Conservation (phyloP, 2,329 filamentous ascomycete species). For the Colletotrichum plurivorum region DNA sequence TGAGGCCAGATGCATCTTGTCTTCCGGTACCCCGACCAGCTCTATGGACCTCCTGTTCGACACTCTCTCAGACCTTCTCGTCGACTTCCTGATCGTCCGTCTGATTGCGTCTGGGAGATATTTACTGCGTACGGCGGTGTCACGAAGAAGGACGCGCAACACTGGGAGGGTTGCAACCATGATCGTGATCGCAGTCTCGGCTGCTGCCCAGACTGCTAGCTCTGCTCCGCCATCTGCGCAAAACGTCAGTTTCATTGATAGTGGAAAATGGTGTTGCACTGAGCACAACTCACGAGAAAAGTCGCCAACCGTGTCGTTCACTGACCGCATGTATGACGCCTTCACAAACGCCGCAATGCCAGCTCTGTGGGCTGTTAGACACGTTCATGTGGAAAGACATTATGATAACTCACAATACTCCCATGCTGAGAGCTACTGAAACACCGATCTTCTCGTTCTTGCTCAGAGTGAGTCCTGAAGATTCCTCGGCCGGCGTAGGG, state of each 20-base stretch:
- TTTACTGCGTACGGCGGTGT: constrained; percentile 23
- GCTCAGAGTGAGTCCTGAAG: constrained; percentile 33
- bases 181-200: constrained; percentile 52
- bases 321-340: constrained; percentile 33
- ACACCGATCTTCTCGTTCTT: constrained; percentile 54
- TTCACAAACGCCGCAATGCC: constrained; percentile 41
- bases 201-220: constrained; percentile 40
- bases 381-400: neutral
- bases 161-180: constrained; percentile 51
- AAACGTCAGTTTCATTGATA: constrained; percentile 6
- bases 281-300: constrained; percentile 27
- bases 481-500: constrained; percentile 24
- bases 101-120: constrained; percentile 34
- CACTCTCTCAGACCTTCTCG: constrained; percentile 23
- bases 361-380: constrained; percentile 31
- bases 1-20: constrained; percentile 13
- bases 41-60: neutral
- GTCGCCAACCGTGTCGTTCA: constrained; percentile 32
- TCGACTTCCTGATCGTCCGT: constrained; percentile 6
- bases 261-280: constrained; percentile 5
- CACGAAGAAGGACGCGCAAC: constrained; percentile 39
- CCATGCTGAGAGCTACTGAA: constrained; percentile 52
- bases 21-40: neutral
- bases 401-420: constrained; percentile 34
- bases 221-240: constrained; percentile 44